phyloP scores from a whole-genome alignment of 805 yeast species.

The Ogataea thermomethanolica region DNA sequence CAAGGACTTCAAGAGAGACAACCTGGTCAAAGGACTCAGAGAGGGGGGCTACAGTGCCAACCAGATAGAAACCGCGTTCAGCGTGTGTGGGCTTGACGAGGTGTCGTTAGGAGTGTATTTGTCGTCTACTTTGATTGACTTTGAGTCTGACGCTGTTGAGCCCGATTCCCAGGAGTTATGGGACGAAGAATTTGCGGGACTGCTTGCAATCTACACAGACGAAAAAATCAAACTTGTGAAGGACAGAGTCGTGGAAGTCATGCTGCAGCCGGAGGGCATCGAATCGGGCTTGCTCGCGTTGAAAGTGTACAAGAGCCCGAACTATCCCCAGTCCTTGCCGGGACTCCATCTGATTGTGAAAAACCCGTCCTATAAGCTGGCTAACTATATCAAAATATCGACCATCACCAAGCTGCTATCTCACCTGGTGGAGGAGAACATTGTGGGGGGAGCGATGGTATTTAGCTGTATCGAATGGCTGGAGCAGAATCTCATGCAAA shows the following conservation, averaged over 20 bases:
- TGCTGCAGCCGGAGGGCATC: slow-evolving; percentile 33
- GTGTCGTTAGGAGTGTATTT: slow-evolving; percentile 47
- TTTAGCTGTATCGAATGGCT: slow-evolving; percentile 76
- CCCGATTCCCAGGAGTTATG: slow-evolving; percentile 43
- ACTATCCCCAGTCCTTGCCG: slow-evolving; percentile 66
- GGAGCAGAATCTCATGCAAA: slow-evolving; percentile 52
- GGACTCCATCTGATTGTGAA: slow-evolving; percentile 57
- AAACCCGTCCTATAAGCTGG: slow-evolving; percentile 47
- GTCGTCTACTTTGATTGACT: slow-evolving; percentile 37
- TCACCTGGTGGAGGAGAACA: slow-evolving; percentile 39
- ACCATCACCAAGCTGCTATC: slow-evolving; percentile 45
- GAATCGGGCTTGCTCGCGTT: slow-evolving; percentile 29
- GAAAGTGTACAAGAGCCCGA: slow-evolving; percentile 42
- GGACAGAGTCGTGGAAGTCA: slow-evolving; percentile 34
- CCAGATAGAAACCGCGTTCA: slow-evolving; percentile 51
- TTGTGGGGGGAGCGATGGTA: slow-evolving; percentile 69
- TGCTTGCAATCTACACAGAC: slow-evolving; percentile 55
- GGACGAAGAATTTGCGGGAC: slow-evolving; percentile 72
- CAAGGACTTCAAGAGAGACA: slow-evolving; percentile 51
- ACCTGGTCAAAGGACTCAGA: slow-evolving; percentile 51
- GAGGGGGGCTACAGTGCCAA: slow-evolving; percentile 70
- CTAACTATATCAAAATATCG: slow-evolving; percentile 67
- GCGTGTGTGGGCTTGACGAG: slow-evolving; percentile 43
- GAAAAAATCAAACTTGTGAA: slow-evolving; percentile 35
- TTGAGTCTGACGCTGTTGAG: slow-evolving; percentile 13